A percentile compares a stretch with the other conserved stretches of the same genome.
These are phyloP conservation scores for Phaeoacremonium minimum DNA, from an alignment of 2,329 filamentous ascomycete species.

Conservation along the genomic window DNA sequence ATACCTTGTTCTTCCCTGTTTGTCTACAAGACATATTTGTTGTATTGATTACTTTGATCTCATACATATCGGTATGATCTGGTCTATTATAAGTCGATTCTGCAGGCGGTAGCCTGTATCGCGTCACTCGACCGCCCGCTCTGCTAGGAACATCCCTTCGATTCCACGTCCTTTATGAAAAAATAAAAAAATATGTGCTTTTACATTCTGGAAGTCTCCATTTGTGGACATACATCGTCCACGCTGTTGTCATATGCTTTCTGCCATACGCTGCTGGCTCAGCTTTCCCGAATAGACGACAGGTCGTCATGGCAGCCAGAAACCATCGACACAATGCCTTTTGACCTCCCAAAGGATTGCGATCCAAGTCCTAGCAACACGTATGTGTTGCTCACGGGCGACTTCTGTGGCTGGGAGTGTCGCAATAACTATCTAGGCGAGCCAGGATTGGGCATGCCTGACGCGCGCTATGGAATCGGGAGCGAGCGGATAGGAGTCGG, in stretches of 20 bases:
- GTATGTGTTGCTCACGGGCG: constrained; percentile 8
- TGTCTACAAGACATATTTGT: no score
- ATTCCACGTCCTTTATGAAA: no score
- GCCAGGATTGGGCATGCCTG: constrained; percentile 12
- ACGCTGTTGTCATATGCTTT: constrained; percentile 14
- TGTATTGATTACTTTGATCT: no score
- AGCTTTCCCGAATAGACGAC: constrained; percentile 15
- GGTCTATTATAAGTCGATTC: no score
- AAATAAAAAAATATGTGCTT: constrained; percentile 19
- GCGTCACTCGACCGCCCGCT: no score
- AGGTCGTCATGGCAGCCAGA: constrained; percentile 13
- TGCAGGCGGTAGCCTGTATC: no score
- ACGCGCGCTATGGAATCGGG: constrained; percentile 12
- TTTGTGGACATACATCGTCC: constrained; percentile 14
- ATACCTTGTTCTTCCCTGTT: no score
- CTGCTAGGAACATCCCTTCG: no score
- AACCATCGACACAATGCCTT: constrained; percentile 8
- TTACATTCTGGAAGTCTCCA: constrained; percentile 14
- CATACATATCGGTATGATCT: no score
- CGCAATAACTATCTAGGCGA: constrained; percentile 11
- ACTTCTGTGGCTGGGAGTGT: constrained; percentile 22
- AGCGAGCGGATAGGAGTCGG: constrained; percentile 12
- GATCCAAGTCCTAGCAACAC: constrained; percentile 12
- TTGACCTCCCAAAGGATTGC: constrained; percentile 13
- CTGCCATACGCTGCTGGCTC: constrained; percentile 11